These are phyloP conservation scores for Aspergillus proliferans DNA, from an alignment of 2,329 filamentous ascomycete genomes.

Conservation along the genomic window DNA sequence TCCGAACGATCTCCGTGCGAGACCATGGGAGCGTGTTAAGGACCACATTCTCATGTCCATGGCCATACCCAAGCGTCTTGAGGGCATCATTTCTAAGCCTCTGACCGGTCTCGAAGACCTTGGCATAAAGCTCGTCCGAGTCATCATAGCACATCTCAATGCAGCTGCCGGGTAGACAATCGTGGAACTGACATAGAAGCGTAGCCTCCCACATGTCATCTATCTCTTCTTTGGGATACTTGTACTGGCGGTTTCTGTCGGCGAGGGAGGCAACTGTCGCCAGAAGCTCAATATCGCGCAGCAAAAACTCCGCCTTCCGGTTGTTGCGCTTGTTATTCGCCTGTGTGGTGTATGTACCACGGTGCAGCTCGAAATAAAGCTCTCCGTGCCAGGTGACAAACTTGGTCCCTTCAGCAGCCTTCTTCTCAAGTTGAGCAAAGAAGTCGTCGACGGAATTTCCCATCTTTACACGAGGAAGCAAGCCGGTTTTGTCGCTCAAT, in stretches of 20 bases:
- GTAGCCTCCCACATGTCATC: constrained; percentile 94
- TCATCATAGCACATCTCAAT: constrained; percentile 99
- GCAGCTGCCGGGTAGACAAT: constrained; percentile 87
- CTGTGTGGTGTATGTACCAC: constrained; percentile 95
- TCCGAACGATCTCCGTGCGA: constrained; percentile 65
- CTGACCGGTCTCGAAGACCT: constrained; percentile 72
- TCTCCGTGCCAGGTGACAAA: constrained; percentile 97
- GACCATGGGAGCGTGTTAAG: constrained; percentile 86
- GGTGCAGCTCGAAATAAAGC: constrained; percentile 94
- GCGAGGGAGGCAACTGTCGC: constrained; percentile 78
- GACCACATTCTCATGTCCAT: constrained; percentile 37
- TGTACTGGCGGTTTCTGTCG: constrained; percentile 56
- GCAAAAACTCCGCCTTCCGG: constrained; percentile 72
- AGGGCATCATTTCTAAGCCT: constrained; percentile 66
- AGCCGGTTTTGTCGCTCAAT: constrained; percentile 77
- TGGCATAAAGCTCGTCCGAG: constrained; percentile 79
- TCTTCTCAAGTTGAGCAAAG: constrained; percentile 77
- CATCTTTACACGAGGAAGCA: constrained; percentile 81
- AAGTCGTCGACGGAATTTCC: constrained; percentile 90
- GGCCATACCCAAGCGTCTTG: constrained; percentile 47
- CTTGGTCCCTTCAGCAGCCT: constrained; percentile 58
- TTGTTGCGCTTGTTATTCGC: constrained; percentile 97
- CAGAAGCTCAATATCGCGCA: constrained; percentile 82
- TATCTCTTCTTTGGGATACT: constrained; percentile 89
- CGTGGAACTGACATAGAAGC: constrained; percentile 92